Base-by-base conservation (phyloP, 2,329 filamentous ascomycete genomes). In the Cercospora berteroae region DNA sequence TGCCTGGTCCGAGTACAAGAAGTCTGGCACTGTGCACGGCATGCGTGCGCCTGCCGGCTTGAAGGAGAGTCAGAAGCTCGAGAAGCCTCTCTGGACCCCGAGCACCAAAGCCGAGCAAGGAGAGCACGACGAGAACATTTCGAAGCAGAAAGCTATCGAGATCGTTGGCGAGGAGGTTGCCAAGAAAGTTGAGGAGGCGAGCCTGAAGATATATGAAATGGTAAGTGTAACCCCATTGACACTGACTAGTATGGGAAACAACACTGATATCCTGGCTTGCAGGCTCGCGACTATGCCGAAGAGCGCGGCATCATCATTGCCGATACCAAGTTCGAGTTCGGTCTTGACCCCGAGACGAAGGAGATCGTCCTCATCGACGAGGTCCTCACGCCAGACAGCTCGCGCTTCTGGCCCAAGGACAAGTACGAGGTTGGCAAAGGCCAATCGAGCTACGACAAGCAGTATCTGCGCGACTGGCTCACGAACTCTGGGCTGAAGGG, bases 371-470 rank as follows among this genome's bases (percentile, higher is more conserved):
- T 94, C 61, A 88, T 93, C 4, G 93, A 96, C 76, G 93, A 96
- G 81, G 92, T 96, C 23, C 82, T 96, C 68, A 96, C 93, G 7
- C 93, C 93, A 2, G 83, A 85, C 70, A 82, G 79, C 72, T 94
- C 90, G 60, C 87, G 94, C 16, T 97, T 97, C 84, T 98, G 94
- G 94, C 89, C 89, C 0, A 87, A 85, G 70, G 88, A 88, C 52
- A 84, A 84, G 56, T 96, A 94, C 77, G 85, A 88, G 76, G 80
- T 91, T 18, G 93, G 94, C 1, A 84, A 84, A 69, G 85, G 90
- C 65, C 93, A 96, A 82, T 86, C 90, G 64, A 95, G 91, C 80
- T 95, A 94, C 73, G 94, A 97, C 78, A 97, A 97, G 75, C 77
- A 84, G 75, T 83, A 78, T 75, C 79, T 97, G 72, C 84, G 94